These are phyloP conservation scores for Diaporthe citrichinensis DNA, from an alignment of 2,329 filamentous ascomycete genomes.

Conservation along the genomic window DNA sequence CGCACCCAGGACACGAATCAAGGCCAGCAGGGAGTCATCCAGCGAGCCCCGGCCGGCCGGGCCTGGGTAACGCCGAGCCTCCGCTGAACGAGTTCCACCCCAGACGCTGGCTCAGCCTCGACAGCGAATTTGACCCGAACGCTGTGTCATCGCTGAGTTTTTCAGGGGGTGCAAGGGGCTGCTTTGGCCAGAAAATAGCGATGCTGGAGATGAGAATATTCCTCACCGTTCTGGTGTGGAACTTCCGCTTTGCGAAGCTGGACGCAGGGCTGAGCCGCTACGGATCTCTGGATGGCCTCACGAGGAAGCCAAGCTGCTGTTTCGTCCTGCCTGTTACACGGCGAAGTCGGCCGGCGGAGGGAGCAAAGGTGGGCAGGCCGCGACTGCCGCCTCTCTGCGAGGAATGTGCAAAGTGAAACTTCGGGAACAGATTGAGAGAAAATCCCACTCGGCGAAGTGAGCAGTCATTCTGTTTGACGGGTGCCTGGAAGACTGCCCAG, in stretches of 20 bases:
- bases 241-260: slow-evolving; percentile 16
- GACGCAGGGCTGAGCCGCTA: neutral
- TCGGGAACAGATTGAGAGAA: neutral
- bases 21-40: neutral
- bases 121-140: neutral
- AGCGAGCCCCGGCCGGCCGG: neutral
- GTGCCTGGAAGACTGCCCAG: neutral
- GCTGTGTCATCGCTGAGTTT: neutral
- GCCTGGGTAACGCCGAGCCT: neutral
- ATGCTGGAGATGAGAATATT: slow-evolving; percentile 25
- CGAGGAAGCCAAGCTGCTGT: slow-evolving; percentile 19
- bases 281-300: slow-evolving; percentile 9
- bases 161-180: neutral
- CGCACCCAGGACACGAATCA: neutral
- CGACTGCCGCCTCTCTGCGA: slow-evolving; percentile 10
- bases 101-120: neutral
- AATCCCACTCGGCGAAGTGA: neutral
- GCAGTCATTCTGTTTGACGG: neutral
- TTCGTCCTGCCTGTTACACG: neutral
- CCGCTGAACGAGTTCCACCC: slow-evolving; percentile 13
- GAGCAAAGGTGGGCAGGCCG: neutral
- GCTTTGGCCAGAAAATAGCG: slow-evolving; percentile 17
- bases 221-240: neutral
- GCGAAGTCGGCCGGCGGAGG: neutral
- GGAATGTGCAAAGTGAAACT: neutral